phyloP scores from a whole-genome alignment of 495 filamentous ascomycete genomes.

The Penicillium lagena region DNA sequence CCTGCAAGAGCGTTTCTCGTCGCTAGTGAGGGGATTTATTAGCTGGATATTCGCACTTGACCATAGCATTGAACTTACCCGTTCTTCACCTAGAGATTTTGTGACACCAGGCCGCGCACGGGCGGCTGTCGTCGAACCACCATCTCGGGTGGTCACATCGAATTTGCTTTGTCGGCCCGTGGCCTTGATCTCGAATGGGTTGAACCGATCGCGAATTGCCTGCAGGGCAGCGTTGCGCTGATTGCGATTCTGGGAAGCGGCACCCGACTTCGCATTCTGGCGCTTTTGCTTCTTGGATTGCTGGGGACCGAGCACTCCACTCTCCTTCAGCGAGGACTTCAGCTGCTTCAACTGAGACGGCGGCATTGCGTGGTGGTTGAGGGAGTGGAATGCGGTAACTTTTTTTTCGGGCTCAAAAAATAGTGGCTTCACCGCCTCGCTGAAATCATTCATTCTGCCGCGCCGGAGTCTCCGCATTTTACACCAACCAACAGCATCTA shows the following conservation, averaged over 20 bases:
- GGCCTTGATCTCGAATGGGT: slow-evolving; percentile 89
- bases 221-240: slow-evolving; percentile 68
- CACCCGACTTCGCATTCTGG: slow-evolving; percentile 59
- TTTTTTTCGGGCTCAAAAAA: slow-evolving; percentile 24
- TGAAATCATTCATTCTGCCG: slow-evolving; percentile 26
- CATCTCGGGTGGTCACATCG: slow-evolving; percentile 56
- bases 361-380: slow-evolving; percentile 54
- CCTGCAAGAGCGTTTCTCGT: slow-evolving; percentile 70
- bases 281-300: slow-evolving; percentile 88
- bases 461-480: slow-evolving; percentile 23
- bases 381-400: slow-evolving; percentile 5
- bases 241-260: slow-evolving; percentile 57
- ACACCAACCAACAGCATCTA: slow-evolving; percentile 4
- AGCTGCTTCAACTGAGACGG: slow-evolving; percentile 95
- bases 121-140: slow-evolving; percentile 41
- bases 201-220: slow-evolving; percentile 88
- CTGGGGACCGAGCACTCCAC: slow-evolving; percentile 81
- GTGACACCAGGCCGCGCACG: slow-evolving; percentile 68
- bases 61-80: slow-evolving; percentile 42
- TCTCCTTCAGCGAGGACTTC: slow-evolving; percentile 79
- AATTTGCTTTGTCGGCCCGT: slow-evolving; percentile 66
- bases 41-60: neutral
- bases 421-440: slow-evolving; percentile 26
- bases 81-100: slow-evolving; percentile 83
- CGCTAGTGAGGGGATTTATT: slow-evolving; percentile 41